Evolutionary conservation across 176 grass and related monocot genomes (phyloP), one percentile per base, ranked within the genome.

Genomic region (Paspalum vaginatum): DNA sequence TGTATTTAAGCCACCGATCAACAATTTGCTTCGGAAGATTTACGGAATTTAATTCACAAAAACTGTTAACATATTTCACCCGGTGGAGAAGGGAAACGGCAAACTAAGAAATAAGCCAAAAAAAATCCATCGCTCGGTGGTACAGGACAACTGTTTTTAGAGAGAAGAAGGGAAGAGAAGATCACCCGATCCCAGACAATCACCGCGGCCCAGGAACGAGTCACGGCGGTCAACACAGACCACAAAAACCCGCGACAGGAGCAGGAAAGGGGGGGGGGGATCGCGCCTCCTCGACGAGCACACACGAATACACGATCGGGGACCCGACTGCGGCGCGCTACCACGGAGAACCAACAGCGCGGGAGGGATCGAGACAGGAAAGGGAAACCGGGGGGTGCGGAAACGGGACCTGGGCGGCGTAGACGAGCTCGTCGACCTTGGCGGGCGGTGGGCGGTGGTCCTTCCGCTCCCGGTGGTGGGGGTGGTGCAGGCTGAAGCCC

Each of bases 371-470:
- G 9, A 13, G n/a, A n/a, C n/a, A n/a, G 2, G 45, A 15, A 22
- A 15, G 18, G 14, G 42, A 4, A 47, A 47, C 21, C 21, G 10
- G 61, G 54, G 39, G 17, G 13, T 54, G 61, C 45, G 13, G 17
- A 13, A 58, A 10, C 7, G 46, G 11, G 72, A 99, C 96, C 96
- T 95, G 65, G 21, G 86, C 44, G 56, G 90, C 92, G 74, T 89
- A 52, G 80, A 76, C 74, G 75, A 99, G 96, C 81, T 98, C 88
- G 82, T 99, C 96, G 74, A 91, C 86, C 84, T 93, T 90, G 52
- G 90, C 87, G 27, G 88, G 84, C 44, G 82, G 81, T 57, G 72
- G 83, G 11, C 64, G 81, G 27, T 77, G 80, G 71, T 82, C 86
- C 82, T 81, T 91, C 83, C 56, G 48, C 64, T 90, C 84, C 63